Base-by-base conservation (phyloP, 768 basidiomycete genomes). In the Boletus eberwhitei region DNA sequence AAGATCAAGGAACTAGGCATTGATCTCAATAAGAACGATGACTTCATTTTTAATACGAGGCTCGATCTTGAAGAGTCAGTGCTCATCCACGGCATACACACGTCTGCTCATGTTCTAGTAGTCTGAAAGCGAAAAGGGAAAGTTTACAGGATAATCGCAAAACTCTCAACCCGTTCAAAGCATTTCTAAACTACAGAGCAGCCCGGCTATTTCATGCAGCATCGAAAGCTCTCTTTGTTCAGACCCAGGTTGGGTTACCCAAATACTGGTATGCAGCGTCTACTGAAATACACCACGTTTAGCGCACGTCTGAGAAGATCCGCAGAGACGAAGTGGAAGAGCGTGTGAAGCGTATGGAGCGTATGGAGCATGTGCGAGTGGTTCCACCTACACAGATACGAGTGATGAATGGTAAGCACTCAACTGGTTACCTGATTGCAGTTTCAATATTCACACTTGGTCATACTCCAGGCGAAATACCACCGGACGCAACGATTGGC, bases 241-340 rank as follows among this genome's bases (percentile, higher is more conserved):
- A 38, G 1, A 57, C 59, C 19, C 47, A 16, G 48, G 59, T 58
- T 38, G 11, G 31, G 1, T 35, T 3, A 17, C 9, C 7, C 2
- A 24, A 36, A 8, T 22, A 8, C 13, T 37, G 19, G 8, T 8
- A 8, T 29, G 17, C 22, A 16, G 8, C 7, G 11, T 35, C 8
- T 7, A 16, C 14, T 45, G 16, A 26, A 45, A 22, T 13, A 8
- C n/a, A 22, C 12, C 22, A 29, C n/a, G 11, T 29, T 16, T 21
- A 62, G 56, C 16, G 21, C 1, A 62, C 39, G 3, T 62, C 56
- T 0, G 60, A 58, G 43, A 43, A 8, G 26, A 62, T 62, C 8
- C 53, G 51, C 2, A 38, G 42, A 21, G 21, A 48, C 0, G 22
- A 21, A 9, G 1, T 1, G 24, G 24, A 26, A 5, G 24, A 26